Evolutionary conservation across 1,284 basidiomycete genomes (phyloP).

Genomic region (Tilletia indica): DNA sequence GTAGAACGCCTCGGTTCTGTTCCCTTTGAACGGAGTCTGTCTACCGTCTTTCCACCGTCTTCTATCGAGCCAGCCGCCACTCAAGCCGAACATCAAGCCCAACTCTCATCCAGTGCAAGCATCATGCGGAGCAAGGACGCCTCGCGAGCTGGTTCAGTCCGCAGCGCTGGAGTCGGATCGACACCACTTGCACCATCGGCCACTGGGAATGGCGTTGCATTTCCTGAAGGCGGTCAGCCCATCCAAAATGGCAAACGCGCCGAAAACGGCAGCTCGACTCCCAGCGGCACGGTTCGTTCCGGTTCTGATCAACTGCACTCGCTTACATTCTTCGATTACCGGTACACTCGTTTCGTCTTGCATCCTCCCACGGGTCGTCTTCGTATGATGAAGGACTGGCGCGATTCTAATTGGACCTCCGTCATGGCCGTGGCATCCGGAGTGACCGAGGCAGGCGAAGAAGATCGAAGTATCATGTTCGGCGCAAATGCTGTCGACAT

Average conservation of each 20-base stretch:
- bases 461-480: conserved; percentile 65
- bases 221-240: background rate
- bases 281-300: no score
- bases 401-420: conserved; percentile 76
- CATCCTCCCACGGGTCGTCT: conserved; percentile 82
- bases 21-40: conserved; percentile 50
- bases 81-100: conserved; percentile 42
- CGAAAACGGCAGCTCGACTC: no score
- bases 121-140: conserved; percentile 26
- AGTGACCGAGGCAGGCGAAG: conserved; percentile 40
- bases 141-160: conserved; percentile 27
- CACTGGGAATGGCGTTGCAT: conserved; percentile 7
- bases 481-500: conserved; percentile 88
- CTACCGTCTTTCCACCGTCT: conserved; percentile 50
- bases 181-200: conserved; percentile 9
- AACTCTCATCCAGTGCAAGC: conserved; percentile 7
- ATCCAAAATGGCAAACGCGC: background rate
- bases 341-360: conserved; percentile 85
- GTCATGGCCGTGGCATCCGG: conserved; percentile 55
- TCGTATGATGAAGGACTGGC: conserved; percentile 82
- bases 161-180: background rate
- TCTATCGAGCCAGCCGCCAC: conserved; percentile 51
- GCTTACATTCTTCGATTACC: conserved; percentile 61
- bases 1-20: conserved; percentile 39
- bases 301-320: conserved; percentile 20